Conservation (phyloP, 2,329 filamentous ascomycete genomes). For the Botrytis pseudocinerea region DNA sequence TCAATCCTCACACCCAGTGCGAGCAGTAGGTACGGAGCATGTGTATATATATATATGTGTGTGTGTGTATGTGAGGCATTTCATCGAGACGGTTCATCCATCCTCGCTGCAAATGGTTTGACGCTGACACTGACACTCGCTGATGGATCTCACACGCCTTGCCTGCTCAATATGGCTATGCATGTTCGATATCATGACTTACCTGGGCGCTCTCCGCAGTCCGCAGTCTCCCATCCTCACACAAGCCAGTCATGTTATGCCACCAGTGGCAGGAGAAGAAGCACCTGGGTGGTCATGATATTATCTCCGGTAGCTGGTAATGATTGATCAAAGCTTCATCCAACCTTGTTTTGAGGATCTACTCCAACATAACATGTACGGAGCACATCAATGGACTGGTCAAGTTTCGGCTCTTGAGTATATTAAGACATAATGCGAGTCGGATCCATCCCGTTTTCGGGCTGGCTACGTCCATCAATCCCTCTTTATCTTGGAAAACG, state of each 20-base stretch:
- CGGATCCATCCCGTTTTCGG: slow-evolving; percentile 21
- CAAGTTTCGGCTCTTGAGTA: slow-evolving; percentile 19
- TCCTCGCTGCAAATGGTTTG: neutral
- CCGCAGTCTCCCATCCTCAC: neutral
- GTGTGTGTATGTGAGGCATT: neutral
- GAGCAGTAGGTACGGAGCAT: neutral
- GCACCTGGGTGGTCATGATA: neutral
- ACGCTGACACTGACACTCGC: neutral
- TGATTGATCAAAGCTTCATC: slow-evolving; percentile 1
- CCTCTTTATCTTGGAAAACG: slow-evolving; percentile 11
- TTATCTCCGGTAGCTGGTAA: neutral
- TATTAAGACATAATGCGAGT: slow-evolving; percentile 21
- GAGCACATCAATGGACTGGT: slow-evolving; percentile 12
- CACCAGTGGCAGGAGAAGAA: neutral
- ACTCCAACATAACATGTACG: neutral
- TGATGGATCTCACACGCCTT: neutral
- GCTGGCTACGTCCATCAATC: slow-evolving; percentile 3
- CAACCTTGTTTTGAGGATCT: slow-evolving; percentile 14
- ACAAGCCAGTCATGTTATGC: neutral
- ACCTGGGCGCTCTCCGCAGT: neutral
- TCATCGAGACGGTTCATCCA: neutral
- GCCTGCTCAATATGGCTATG: slow-evolving; percentile 5
- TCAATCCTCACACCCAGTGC: neutral
- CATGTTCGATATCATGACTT: neutral
- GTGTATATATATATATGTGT: neutral